These are phyloP conservation scores for Irpex sp. DNA, from an alignment of 1,284 basidiomycete species.

Conservation along the genomic window DNA sequence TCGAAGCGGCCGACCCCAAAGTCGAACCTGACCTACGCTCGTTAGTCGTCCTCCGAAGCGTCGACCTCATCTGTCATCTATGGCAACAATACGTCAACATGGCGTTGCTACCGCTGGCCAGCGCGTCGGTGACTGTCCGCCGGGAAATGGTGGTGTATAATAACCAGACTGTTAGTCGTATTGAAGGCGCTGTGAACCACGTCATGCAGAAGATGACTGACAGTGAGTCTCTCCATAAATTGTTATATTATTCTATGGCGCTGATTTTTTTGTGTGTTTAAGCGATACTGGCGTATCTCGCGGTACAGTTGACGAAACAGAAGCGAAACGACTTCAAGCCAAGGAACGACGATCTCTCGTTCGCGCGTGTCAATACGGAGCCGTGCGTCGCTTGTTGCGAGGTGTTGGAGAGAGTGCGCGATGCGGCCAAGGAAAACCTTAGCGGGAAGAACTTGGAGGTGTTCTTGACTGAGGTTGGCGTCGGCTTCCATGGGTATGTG, in stretches of 20 bases:
- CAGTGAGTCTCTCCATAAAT: constrained; percentile 40
- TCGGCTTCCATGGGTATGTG: constrained; percentile 85
- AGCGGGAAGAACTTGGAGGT: constrained; percentile 90
- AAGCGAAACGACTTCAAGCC: constrained; percentile 98
- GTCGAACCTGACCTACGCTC: constrained; percentile 76
- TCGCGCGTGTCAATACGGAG: constrained; percentile 92
- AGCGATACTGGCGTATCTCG: constrained; percentile 70
- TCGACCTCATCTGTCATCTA: constrained; percentile 90
- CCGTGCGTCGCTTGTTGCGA: constrained; percentile 90
- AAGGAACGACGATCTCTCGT: constrained; percentile 90
- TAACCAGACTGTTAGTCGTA: constrained; percentile 80
- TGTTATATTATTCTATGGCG: not conserved
- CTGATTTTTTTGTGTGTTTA: not conserved
- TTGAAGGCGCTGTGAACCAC: constrained; percentile 84
- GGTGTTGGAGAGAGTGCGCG: constrained; percentile 75
- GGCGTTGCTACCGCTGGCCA: constrained; percentile 85
- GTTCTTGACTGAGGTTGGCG: constrained; percentile 91
- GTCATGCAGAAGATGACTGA: constrained; percentile 85
- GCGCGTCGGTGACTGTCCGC: constrained; percentile 80
- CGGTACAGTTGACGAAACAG: constrained; percentile 79
- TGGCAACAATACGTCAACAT: constrained; percentile 97
- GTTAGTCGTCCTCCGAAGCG: constrained; percentile 62
- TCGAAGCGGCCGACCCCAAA: constrained; percentile 74
- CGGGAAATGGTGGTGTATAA: constrained; percentile 95
- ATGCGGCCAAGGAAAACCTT: constrained; percentile 66